These are phyloP conservation scores for Xylaria polymorpha DNA, from an alignment of 2,329 filamentous ascomycete genomes.

Conservation along the genomic window DNA sequence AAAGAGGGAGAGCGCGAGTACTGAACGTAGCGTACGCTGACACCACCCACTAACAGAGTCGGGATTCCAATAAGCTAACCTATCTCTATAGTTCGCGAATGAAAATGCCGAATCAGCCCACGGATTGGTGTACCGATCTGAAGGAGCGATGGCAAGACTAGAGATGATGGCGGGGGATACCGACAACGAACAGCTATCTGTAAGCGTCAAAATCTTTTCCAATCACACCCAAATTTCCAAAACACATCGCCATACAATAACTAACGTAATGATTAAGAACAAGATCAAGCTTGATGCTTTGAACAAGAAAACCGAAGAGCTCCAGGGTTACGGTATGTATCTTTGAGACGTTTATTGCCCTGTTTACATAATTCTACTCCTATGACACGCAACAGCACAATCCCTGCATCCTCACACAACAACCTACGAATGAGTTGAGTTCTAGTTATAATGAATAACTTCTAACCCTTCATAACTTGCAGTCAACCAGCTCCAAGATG, in stretches of 20 bases:
- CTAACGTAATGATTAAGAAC: constrained; percentile 7
- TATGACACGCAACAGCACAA: neutral
- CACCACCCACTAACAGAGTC: neutral
- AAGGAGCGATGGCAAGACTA: neutral
- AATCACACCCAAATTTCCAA: neutral
- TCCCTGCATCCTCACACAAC: neutral
- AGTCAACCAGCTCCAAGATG: constrained; percentile 33
- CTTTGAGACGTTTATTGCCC: neutral
- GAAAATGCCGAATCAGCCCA: neutral
- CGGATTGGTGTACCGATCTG: neutral
- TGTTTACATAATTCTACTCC: neutral
- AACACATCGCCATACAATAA: neutral
- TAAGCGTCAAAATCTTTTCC: neutral
- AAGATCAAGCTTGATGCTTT: constrained; percentile 9
- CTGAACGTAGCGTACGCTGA: neutral
- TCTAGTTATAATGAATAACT: neutral
- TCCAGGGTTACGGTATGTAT: constrained; percentile 20
- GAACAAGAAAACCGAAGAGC: constrained; percentile 18
- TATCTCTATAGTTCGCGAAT: neutral
- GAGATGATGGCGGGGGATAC: neutral
- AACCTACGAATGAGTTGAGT: neutral
- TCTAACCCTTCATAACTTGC: neutral
- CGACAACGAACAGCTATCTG: neutral
- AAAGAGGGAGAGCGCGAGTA: neutral
- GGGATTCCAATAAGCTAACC: neutral